Base-by-base conservation (phyloP, 2,329 filamentous ascomycete genomes). In the Byssothecium circinans region DNA sequence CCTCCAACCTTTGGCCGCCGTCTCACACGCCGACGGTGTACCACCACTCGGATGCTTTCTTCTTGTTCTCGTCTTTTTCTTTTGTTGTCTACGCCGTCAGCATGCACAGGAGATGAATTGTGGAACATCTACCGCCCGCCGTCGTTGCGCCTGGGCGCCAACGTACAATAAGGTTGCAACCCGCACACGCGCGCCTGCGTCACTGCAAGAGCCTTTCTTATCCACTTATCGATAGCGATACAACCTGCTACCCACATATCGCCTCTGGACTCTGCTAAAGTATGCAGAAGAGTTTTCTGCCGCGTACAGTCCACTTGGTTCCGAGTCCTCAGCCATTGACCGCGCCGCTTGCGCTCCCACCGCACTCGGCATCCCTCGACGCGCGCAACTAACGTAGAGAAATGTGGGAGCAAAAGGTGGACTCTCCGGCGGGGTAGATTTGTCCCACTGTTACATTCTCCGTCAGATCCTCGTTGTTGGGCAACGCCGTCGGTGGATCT, bases 201-300 rank as follows among this genome's bases (percentile, higher is more conserved):
- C 22, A 42, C 52, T 44, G 47, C 50, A 48, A 49, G 48, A 54
- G 54, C 38, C 60, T 59, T 61, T 54, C 56, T 58, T 66, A 65
- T 66, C 64, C 62, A 62, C 64, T 58, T 66, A 67, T 68, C 66
- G 62, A 67, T 67, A 63, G 45, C 64, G 60, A 67, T 65, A 33
- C 20, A 8, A 22, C 18, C n/a, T 32, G 22, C 25, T 27, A 27
- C 25, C 25, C 25, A 25, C 33, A 22, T 15, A 19, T 11, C 34
- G 18, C 11, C n/a, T 42, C 37, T 37, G 32, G 15, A 46, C 23
- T 29, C 25, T 30, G 18, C 32, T 29, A n/a, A n/a, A n/a, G n/a
- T n/a, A 22, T 10, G 15, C 27, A n/a, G 23, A 20, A 40, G 37
- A 40, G n/a, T 40, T 39, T 20, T 39, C 36, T 27, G 15, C 10